Evolutionary conservation across 1,284 basidiomycete species (phyloP).

Genomic region (Porogramme epimiltina): DNA sequence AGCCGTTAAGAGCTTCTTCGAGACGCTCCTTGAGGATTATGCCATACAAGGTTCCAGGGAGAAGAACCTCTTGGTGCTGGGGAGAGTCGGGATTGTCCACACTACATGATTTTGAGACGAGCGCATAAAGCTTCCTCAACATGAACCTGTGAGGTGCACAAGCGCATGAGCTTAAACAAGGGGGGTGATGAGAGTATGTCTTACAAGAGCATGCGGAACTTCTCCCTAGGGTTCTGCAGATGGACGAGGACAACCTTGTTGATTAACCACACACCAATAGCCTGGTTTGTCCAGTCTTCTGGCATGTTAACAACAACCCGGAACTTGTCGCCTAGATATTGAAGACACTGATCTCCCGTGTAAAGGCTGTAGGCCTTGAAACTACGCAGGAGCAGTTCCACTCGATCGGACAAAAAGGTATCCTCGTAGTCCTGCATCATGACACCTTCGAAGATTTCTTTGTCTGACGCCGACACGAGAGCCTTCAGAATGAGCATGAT

Average conservation of each 20-base stretch:
- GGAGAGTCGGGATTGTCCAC: constrained; percentile 98
- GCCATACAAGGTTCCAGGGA: constrained; percentile 91
- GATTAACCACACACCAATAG: constrained; percentile 85
- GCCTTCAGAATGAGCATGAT: constrained; percentile 98
- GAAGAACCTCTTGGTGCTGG: constrained; percentile 96
- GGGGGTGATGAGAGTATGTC: constrained; percentile 28
- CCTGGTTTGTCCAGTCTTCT: constrained; percentile 90
- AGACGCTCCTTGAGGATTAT: constrained; percentile 99
- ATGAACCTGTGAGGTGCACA: no score
- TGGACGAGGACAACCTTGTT: constrained; percentile 92
- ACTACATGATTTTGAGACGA: constrained; percentile 90
- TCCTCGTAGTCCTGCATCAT: constrained; percentile 98
- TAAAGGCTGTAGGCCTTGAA: constrained; percentile 92
- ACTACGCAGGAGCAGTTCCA: constrained; percentile 95
- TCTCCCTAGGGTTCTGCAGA: constrained; percentile 87
- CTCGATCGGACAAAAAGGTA: constrained; percentile 97
- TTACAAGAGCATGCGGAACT: constrained; percentile 95
- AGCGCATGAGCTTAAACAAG: neutral
- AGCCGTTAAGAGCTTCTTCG: constrained; percentile 84
- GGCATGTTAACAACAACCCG: constrained; percentile 90
- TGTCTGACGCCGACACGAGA: constrained; percentile 92
- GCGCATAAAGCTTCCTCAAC: constrained; percentile 94
- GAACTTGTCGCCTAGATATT: constrained; percentile 98
- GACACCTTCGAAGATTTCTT: constrained; percentile 97
- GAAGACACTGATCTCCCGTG: constrained; percentile 92